phyloP scores from a whole-genome alignment of 2,329 filamentous ascomycete species.

The Beauveria rudraprayagi region DNA sequence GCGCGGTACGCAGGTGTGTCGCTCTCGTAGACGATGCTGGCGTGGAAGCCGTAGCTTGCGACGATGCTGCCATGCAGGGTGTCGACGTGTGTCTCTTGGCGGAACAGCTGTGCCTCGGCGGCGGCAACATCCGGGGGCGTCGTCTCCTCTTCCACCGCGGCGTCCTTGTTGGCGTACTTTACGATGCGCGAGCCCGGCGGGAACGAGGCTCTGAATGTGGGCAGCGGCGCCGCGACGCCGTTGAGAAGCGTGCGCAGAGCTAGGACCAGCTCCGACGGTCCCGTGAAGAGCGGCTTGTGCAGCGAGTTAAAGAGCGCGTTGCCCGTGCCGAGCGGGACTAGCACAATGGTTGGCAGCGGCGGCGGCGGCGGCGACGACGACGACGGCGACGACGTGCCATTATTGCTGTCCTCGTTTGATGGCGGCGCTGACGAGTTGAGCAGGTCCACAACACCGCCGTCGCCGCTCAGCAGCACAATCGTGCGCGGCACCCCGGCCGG shows the following conservation, averaged over 20 bases:
- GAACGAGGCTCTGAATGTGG: constrained; percentile 55
- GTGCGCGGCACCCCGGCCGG: constrained; percentile 34
- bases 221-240: constrained; percentile 48
- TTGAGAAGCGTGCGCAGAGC: constrained; percentile 50
- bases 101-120: constrained; percentile 15
- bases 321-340: constrained; percentile 56
- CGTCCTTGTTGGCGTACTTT: constrained; percentile 24
- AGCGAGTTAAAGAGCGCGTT: constrained; percentile 58
- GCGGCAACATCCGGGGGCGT: constrained; percentile 1
- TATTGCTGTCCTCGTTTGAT: background rate
- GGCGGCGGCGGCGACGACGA: background rate
- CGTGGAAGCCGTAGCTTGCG: constrained; percentile 83
- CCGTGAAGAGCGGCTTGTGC: constrained; percentile 47
- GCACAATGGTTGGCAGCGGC: constrained; percentile 36
- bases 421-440: constrained; percentile 50
- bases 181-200: constrained; percentile 47
- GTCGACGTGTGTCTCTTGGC: constrained; percentile 26
- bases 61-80: constrained; percentile 70
- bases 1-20: constrained; percentile 75
- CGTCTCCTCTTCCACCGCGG: constrained; percentile 4
- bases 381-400: background rate
- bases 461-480: constrained; percentile 74
- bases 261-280: constrained; percentile 36
- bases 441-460: constrained; percentile 78
- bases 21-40: constrained; percentile 80